These are phyloP conservation scores for Hirschfeldia incana DNA, from an alignment of 345 rosid species.

Conservation along the genomic window DNA sequence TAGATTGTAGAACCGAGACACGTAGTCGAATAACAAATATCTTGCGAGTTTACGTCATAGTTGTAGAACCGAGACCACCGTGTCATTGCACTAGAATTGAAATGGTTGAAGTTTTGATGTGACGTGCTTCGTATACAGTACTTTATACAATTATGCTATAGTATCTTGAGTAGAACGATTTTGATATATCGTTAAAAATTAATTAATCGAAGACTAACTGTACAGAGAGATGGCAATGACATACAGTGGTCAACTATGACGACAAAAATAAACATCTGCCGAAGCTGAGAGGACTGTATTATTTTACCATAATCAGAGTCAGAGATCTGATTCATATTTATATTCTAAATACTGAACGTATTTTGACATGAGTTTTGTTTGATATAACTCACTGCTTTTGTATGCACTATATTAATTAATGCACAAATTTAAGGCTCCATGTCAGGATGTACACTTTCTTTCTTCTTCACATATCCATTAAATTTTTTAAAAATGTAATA, in stretches of 20 bases:
- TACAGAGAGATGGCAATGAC: background rate
- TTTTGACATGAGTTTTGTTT: background rate
- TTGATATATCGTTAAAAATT: background rate
- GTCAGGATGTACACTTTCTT: background rate
- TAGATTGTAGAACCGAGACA: too few relatives aligned
- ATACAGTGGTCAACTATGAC: conserved; percentile 12
- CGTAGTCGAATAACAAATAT: too few relatives aligned
- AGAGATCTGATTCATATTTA: background rate
- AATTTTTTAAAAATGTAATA: background rate
- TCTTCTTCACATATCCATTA: too few relatives aligned
- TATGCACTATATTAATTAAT: background rate
- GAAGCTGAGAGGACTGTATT: background rate
- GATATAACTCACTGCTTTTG: background rate
- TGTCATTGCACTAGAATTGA: too few relatives aligned
- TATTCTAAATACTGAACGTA: background rate
- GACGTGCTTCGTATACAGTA: too few relatives aligned
- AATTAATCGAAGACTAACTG: background rate
- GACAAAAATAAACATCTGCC: background rate
- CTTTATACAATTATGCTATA: background rate
- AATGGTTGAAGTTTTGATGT: too few relatives aligned
- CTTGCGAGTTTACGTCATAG: too few relatives aligned
- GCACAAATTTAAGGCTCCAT: background rate
- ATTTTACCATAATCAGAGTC: background rate
- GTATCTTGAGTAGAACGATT: background rate
- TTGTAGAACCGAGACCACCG: too few relatives aligned